Evolutionary conservation across 2,329 filamentous ascomycete species (phyloP).

Genomic region (Bipolaris gigantea): DNA sequence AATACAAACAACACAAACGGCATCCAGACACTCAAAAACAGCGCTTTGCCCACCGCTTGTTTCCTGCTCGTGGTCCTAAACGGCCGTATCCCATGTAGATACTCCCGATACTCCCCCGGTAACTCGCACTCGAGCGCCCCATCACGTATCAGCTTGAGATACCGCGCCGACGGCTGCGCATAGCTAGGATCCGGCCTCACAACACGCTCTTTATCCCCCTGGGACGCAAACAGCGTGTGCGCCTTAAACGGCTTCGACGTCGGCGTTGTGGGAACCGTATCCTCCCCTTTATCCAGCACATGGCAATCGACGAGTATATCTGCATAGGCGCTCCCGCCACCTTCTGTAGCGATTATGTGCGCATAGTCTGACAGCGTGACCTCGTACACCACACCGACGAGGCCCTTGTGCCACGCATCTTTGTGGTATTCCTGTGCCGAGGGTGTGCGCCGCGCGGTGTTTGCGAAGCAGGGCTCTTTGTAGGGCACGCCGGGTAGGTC

Average conservation of each 20-base stretch:
- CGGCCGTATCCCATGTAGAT: slow-evolving; percentile 68
- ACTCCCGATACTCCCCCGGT: slow-evolving; percentile 74
- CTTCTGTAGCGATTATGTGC: slow-evolving; percentile 87
- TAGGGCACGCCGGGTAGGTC: slow-evolving; percentile 86
- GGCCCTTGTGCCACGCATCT: slow-evolving; percentile 73
- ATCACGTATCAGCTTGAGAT: slow-evolving; percentile 76
- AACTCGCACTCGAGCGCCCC: slow-evolving; percentile 81
- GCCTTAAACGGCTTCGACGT: slow-evolving; percentile 70
- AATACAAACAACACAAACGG: slow-evolving; percentile 62
- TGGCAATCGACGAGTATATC: slow-evolving; percentile 82
- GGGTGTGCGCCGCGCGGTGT: slow-evolving; percentile 62
- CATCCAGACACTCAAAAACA: slow-evolving; percentile 64
- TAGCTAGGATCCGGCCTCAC: slow-evolving; percentile 68
- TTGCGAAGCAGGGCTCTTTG: slow-evolving; percentile 88
- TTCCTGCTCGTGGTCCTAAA: slow-evolving; percentile 69
- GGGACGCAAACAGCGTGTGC: slow-evolving; percentile 78
- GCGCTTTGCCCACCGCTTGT: slow-evolving; percentile 66
- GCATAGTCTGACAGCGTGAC: slow-evolving; percentile 81
- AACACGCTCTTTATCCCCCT: slow-evolving; percentile 46
- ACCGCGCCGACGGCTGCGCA: slow-evolving; percentile 81
- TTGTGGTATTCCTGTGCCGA: slow-evolving; percentile 52
- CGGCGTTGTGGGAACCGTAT: slow-evolving; percentile 66
- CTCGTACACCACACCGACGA: slow-evolving; percentile 95
- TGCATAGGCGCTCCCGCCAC: slow-evolving; percentile 80
- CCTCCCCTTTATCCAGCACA: slow-evolving; percentile 57